Conservation (phyloP, 352 stramenopile species). For the Globisporangium cystogenes region DNA sequence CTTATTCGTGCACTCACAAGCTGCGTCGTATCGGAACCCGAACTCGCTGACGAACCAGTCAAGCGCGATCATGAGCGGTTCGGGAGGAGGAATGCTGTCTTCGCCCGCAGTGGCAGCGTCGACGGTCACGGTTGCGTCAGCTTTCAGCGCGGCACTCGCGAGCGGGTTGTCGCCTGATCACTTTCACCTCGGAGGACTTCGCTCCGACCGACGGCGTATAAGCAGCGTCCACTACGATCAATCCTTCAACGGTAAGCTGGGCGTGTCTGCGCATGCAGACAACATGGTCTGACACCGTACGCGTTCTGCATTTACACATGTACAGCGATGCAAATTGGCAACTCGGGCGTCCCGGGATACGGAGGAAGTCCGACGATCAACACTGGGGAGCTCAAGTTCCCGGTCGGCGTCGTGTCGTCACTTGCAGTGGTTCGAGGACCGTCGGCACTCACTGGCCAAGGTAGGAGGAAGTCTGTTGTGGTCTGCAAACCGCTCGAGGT, state of each 20-base stretch:
- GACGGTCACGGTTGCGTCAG: constrained; percentile 47
- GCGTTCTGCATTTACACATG: not conserved
- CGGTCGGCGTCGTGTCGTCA: constrained; percentile 39
- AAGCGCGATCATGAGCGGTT: constrained; percentile 11
- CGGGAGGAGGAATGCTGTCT: constrained; percentile 11
- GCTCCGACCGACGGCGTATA: constrained; percentile 36
- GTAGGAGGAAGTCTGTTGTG: constrained; percentile 17
- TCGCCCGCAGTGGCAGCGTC: constrained; percentile 29
- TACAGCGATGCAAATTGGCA: constrained; percentile 8
- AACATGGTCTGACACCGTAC: too few relatives aligned
- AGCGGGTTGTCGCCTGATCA: constrained; percentile 22
- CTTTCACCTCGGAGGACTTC: constrained; percentile 28
- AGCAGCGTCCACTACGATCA: constrained; percentile 58
- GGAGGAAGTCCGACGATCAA: not conserved
- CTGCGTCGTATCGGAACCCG: constrained; percentile 9
- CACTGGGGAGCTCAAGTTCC: constrained; percentile 16
- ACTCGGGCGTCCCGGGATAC: not conserved
- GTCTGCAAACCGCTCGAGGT: constrained; percentile 6
- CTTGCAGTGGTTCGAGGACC: constrained; percentile 37
- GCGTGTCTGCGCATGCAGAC: not conserved
- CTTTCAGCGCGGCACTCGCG: constrained; percentile 19
- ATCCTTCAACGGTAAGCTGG: constrained; percentile 19
- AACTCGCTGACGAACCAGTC: constrained; percentile 23
- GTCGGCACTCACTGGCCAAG: constrained; percentile 20
- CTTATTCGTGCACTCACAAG: constrained; percentile 20